A percentile compares a stretch with the other conserved stretches of the same genome.
These are phyloP conservation scores for Tulasnella sp. DNA, from an alignment of 768 basidiomycete genomes.

Conservation along the genomic window DNA sequence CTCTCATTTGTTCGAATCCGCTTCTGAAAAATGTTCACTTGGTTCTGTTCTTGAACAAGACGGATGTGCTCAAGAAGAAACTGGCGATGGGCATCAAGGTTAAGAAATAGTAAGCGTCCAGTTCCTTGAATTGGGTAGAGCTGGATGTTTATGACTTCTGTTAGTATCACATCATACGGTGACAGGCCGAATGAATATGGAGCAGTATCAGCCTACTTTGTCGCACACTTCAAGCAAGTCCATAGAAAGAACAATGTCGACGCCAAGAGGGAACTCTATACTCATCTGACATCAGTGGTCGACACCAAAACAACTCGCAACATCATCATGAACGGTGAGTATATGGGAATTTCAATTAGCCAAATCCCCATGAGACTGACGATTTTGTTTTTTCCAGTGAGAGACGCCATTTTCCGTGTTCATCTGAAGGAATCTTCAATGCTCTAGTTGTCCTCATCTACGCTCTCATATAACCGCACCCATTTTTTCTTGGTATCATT, in stretches of 20 bases:
- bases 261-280: conserved; percentile 12
- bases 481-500: too few relatives aligned
- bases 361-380: background rate
- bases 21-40: conserved; percentile 17
- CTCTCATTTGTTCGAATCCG: conserved; percentile 15
- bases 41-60: conserved; percentile 19
- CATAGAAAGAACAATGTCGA: conserved; percentile 16
- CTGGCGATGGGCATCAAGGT: conserved; percentile 15
- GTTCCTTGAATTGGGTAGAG: background rate
- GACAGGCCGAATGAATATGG: conserved; percentile 17
- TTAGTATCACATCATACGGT: conserved; percentile 16
- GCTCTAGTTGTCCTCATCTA: too few relatives aligned
- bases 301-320: conserved; percentile 6
- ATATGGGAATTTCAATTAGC: background rate
- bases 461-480: too few relatives aligned
- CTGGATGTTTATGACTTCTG: background rate
- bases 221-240: conserved; percentile 16
- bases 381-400: background rate
- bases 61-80: conserved; percentile 17
- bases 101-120: conserved; percentile 14
- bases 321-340: conserved; percentile 9
- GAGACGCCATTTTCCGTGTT: conserved; percentile 13
- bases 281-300: conserved; percentile 11
- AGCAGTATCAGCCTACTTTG: conserved; percentile 14
- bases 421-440: conserved; percentile 12